Conservation (phyloP, 176 grass and related monocot genomes). For the Avena sativa region DNA sequence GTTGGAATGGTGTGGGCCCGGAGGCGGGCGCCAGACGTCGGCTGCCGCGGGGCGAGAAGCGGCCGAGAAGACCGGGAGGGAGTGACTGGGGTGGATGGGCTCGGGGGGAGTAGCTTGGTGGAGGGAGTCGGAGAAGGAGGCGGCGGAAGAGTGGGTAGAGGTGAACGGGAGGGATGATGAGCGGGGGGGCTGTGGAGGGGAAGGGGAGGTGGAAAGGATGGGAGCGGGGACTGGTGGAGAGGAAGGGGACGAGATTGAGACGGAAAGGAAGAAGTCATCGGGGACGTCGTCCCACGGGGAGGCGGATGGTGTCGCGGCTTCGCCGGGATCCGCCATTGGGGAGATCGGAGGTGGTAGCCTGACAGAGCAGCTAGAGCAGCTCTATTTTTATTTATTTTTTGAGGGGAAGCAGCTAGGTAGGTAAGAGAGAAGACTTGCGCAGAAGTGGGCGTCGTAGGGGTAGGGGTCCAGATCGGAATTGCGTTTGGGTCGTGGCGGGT, state of each 20-base stretch:
- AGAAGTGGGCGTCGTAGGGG: too few relatives aligned
- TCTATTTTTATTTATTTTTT: too few relatives aligned
- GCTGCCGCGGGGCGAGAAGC: constrained; percentile 8
- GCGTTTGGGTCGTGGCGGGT: too few relatives aligned
- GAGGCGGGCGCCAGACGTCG: constrained; percentile 55
- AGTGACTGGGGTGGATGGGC: constrained; percentile 39
- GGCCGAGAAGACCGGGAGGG: constrained; percentile 43
- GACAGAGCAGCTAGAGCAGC: too few relatives aligned
- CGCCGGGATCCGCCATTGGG: constrained; percentile 54
- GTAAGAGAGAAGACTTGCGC: too few relatives aligned
- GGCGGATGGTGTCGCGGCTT: constrained; percentile 25
- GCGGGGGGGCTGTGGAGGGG: constrained; percentile 3
- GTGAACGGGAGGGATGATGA: constrained; percentile 49
- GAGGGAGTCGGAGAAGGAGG: constrained; percentile 32
- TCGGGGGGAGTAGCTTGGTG: not conserved
- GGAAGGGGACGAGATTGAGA: constrained; percentile 40
- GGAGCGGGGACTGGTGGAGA: constrained; percentile 26
- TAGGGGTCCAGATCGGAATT: too few relatives aligned
- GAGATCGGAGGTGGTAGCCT: constrained; percentile 21
- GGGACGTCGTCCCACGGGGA: constrained; percentile 55
- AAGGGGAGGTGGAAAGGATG: constrained; percentile 39
- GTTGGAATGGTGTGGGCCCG: constrained; percentile 55
- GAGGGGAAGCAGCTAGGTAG: too few relatives aligned
- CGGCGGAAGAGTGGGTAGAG: constrained; percentile 2
- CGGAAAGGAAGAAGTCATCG: constrained; percentile 56